Evolutionary conservation across 75 land plant genomes (phyloP), one percentile per base, ranked within the genome.

Genomic region (Chamaecyparis obtusa): DNA sequence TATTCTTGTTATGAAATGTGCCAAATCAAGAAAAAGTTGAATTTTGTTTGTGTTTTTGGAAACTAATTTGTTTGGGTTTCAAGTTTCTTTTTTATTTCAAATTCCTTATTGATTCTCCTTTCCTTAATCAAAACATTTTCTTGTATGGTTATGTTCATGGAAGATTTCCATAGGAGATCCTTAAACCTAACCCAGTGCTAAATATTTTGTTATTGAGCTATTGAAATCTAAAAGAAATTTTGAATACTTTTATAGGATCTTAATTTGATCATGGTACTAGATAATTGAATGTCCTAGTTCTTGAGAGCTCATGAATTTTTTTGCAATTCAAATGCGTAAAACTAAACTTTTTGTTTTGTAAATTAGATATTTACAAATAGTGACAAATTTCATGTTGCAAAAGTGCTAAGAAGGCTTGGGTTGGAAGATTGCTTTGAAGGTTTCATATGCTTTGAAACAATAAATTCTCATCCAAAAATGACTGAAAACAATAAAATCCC

Each of bases 401-500:
- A 90, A 85, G 96, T 72, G 24, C 93, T 96, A 16, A 88, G 79
- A 71, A 89, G 44, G 56, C 93, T 96, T n/a, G 96, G 98, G 3
- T 76, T 96, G 86, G 94, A 96, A 86, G 95, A 92, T 71, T 95
- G 95, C 46, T 96, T 96, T 89, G 92, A 96, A 86, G 94, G 94
- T 36, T 89, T 96, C 36, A 90, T 96, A 30, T 95, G 96, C 89
- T 96, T 96, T 88, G 98, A 96, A 87, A 94, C 93, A 19, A 87
- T 96, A 32, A 96, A 95, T 86, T 88, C 94, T 21, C 89, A 85
- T 46, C 84, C 85, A 48, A 83, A 89, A 64, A 57, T 77, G 46
- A 87, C 85, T 17, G 87, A 83, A 78, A 87, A 86, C 4, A 85
- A 77, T 51, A 81, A 83, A 19, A 17, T 55, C 2, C n/a, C n/a